Percentiles rank a stretch among this genome's conserved stretches.
Evolutionary conservation across 768 basidiomycete species (phyloP).

Genomic region (Agrocybe praecox): DNA sequence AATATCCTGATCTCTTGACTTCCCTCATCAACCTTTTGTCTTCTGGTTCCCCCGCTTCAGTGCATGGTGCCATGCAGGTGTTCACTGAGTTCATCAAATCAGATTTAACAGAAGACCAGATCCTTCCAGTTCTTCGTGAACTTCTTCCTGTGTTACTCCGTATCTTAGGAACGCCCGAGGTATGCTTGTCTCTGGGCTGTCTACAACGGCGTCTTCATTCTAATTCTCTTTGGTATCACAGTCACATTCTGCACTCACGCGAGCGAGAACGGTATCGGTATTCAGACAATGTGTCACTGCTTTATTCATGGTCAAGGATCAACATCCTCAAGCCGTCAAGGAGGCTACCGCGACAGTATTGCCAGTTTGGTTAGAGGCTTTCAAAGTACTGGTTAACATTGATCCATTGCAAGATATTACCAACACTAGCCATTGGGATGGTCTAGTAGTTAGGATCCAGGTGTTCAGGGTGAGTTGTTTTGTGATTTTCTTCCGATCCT

Average conservation of each 20-base stretch:
- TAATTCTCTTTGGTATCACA: conserved; percentile 31
- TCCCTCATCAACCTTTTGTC: conserved; percentile 78
- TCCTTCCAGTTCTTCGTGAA: conserved; percentile 87
- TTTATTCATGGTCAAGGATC: conserved; percentile 93
- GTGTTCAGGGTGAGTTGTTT: conserved; percentile 70
- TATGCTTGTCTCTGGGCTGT: conserved; percentile 25
- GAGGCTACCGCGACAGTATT: conserved; percentile 80
- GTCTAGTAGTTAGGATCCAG: conserved; percentile 76
- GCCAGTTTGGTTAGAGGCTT: conserved; percentile 91
- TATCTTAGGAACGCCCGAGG: conserved; percentile 79
- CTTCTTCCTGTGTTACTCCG: conserved; percentile 83
- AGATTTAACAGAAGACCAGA: conserved; percentile 93
- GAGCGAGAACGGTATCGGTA: conserved; percentile 83
- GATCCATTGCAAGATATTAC: conserved; percentile 67
- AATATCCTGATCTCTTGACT: conserved; percentile 87
- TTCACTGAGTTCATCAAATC: conserved; percentile 93
- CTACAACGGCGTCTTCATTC: neutral
- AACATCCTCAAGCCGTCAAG: conserved; percentile 85
- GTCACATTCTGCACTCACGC: conserved; percentile 75
- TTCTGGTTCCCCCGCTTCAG: conserved; percentile 68
- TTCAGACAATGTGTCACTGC: conserved; percentile 90
- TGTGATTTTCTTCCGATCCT: neutral
- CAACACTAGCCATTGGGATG: conserved; percentile 74
- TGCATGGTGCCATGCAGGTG: conserved; percentile 96
- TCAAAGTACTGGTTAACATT: conserved; percentile 71